These are phyloP conservation scores for Trametes cingulata DNA, from an alignment of 768 basidiomycete species.

Conservation along the genomic window DNA sequence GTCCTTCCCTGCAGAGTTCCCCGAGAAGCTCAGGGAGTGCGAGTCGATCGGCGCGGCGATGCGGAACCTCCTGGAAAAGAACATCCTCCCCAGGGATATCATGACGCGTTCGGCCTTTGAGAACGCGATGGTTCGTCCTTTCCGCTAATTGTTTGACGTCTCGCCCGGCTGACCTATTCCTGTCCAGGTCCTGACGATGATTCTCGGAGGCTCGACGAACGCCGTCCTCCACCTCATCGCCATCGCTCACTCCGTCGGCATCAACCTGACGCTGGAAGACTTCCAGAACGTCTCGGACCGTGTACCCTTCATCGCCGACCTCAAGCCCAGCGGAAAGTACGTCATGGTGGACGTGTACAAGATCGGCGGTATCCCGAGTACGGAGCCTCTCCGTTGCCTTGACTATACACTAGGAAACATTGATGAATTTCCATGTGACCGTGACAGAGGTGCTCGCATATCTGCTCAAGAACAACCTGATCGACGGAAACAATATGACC, in stretches of 20 bases:
- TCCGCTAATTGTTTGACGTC: background rate
- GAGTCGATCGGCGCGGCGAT: conserved; percentile 79
- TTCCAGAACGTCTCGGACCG: conserved; percentile 93
- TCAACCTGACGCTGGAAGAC: conserved; percentile 86
- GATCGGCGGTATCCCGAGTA: conserved; percentile 95
- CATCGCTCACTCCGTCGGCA: conserved; percentile 93
- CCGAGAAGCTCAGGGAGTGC: conserved; percentile 87
- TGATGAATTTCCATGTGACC: background rate
- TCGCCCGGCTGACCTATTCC: background rate
- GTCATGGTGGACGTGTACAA: conserved; percentile 98
- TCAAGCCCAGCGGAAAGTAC: conserved; percentile 97
- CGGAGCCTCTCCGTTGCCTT: conserved; percentile 31
- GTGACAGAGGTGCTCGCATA: conserved; percentile 77
- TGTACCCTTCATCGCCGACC: conserved; percentile 91
- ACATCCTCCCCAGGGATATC: conserved; percentile 91
- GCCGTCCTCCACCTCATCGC: conserved; percentile 97
- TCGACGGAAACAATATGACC: conserved; percentile 89
- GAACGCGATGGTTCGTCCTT: conserved; percentile 82
- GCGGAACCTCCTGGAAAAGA: conserved; percentile 84
- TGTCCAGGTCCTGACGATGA: conserved; percentile 86
- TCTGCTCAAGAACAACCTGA: conserved; percentile 81
- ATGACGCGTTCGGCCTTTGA: conserved; percentile 98
- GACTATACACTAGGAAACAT: background rate
- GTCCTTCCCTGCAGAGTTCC: conserved; percentile 91
- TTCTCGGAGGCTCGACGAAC: conserved; percentile 97